Conservation (phyloP, 257 asterid species). For the Nicotiana benthamiana region DNA sequence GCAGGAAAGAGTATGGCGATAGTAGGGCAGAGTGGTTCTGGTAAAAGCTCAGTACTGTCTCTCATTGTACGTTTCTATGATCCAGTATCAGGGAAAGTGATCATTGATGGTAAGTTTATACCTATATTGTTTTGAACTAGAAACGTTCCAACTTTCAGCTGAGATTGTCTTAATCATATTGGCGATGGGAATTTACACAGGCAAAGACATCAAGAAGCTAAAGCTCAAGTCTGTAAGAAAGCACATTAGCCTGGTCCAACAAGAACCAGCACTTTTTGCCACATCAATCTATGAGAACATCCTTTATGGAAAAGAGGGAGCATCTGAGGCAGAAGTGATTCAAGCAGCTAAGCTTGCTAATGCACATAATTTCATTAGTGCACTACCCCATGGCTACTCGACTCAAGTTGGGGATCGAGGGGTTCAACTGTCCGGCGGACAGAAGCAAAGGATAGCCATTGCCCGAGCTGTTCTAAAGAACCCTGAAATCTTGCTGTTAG, state of each 20-base stretch:
- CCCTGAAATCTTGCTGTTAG: slow-evolving; percentile 66
- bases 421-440: slow-evolving; percentile 80
- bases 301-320: slow-evolving; percentile 86
- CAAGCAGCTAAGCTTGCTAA: slow-evolving; percentile 91
- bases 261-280: slow-evolving; percentile 97
- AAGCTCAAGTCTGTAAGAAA: slow-evolving; percentile 73
- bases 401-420: slow-evolving; percentile 81
- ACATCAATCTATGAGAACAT: slow-evolving; percentile 86
- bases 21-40: slow-evolving; percentile 98
- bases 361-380: slow-evolving; percentile 71
- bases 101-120: slow-evolving; percentile 69
- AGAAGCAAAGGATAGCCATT: slow-evolving; percentile 77
- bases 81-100: slow-evolving; percentile 67
- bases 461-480: slow-evolving; percentile 74
- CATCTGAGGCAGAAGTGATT: slow-evolving; percentile 76
- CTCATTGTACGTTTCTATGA: slow-evolving; percentile 85
- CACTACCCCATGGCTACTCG: slow-evolving; percentile 83
- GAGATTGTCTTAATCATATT: background rate
- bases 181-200: slow-evolving; percentile 27
- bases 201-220: slow-evolving; percentile 79
- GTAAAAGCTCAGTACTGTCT: slow-evolving; percentile 91
- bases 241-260: slow-evolving; percentile 89
- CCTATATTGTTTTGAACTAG: background rate
- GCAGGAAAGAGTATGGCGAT: slow-evolving; percentile 85
- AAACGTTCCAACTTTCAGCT: background rate